Conservation (phyloP, 345 rosid genomes). For the Acer yangbiense region DNA sequence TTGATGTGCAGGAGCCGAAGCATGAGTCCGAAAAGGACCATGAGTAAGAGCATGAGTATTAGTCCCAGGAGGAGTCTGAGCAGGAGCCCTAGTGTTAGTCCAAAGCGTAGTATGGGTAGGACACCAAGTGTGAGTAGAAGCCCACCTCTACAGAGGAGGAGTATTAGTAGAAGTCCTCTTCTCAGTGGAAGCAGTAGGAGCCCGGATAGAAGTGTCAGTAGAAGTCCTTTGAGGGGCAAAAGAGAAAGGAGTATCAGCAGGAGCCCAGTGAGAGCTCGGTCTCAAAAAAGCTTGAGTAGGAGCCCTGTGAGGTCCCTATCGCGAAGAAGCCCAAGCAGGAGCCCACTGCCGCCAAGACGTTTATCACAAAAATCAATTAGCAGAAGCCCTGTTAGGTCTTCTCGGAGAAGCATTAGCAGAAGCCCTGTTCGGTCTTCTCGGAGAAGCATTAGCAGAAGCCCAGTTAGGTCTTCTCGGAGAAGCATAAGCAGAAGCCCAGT, state of each 20-base stretch:
- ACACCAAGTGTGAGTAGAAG: constrained; percentile 39
- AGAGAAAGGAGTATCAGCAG: constrained; percentile 35
- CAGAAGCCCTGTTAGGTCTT: background rate
- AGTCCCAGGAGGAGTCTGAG: constrained; percentile 76
- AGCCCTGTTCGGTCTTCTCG: constrained; percentile 30
- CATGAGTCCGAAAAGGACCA: constrained; percentile 78
- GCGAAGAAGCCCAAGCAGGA: constrained; percentile 45
- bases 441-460: constrained; percentile 17
- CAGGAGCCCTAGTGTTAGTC: constrained; percentile 70
- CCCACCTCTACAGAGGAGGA: constrained; percentile 39
- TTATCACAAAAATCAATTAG: constrained; percentile 33
- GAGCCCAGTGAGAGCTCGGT: constrained; percentile 40
- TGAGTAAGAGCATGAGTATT: constrained; percentile 77
- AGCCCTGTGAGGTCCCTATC: constrained; percentile 43
- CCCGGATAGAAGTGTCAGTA: constrained; percentile 49
- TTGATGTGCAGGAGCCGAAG: constrained; percentile 91
- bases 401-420: constrained; percentile 38
- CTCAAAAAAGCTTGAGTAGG: constrained; percentile 50
- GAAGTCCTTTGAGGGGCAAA: constrained; percentile 50
- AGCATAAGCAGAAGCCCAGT: constrained; percentile 64
- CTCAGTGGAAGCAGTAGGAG: constrained; percentile 50
- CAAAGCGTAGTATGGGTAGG: constrained; percentile 40
- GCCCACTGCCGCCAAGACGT: constrained; percentile 35
- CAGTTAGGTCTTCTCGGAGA: constrained; percentile 31
- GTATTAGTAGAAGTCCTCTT: constrained; percentile 51